Evolutionary conservation across 805 yeast species (phyloP), one percentile per base, ranked within the genome.

Genomic region (Trichomonascus vanleenenianus): DNA sequence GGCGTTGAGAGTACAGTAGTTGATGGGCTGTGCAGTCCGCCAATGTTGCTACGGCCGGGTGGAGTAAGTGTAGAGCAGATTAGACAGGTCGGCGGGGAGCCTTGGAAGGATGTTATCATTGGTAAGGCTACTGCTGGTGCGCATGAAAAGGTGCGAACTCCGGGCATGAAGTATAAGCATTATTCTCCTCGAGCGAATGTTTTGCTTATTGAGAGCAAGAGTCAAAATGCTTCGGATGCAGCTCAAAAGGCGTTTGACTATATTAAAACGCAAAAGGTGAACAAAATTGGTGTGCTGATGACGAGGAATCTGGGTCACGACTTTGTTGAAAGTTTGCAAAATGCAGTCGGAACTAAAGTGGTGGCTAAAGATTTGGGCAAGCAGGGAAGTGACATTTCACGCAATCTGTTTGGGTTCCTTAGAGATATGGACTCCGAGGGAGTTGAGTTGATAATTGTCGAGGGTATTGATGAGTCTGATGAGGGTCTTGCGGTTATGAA

Each of bases 141-240:
- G 4, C 63, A 64, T 1, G 84, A 80, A 15, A 66, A 70, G 30
- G 97, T 86, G 51, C 75, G 84, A 55, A 93, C 98, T 0, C 98
- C 98, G 0, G 98, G 98, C 0, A 93, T 93, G 98, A 93, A 93
- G 60, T 93, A 93, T 61, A 80, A 85, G 54, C 98, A 93, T 62
- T 93, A 93, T 62, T 85, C 96, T 0, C 98, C 98, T 2, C 74
- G 74, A 1, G 96, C 97, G 0, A 78, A 75, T 48, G 97, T 93
- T 7, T 20, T 51, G 15, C 43, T 33, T 36, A 49, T 43, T 10
- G 25, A 43, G 5, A 14, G 16, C 14, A 37, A 39, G 14, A 27
- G 39, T 12, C 36, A 46, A 14, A 3, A 30, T 18, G 7, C 8
- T 22, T 4, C 27, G 27, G 7, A 22, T 22, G 27, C 27, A 5